Evolutionary conservation across 768 basidiomycete genomes (phyloP).

Genomic region (Mycena venus): DNA sequence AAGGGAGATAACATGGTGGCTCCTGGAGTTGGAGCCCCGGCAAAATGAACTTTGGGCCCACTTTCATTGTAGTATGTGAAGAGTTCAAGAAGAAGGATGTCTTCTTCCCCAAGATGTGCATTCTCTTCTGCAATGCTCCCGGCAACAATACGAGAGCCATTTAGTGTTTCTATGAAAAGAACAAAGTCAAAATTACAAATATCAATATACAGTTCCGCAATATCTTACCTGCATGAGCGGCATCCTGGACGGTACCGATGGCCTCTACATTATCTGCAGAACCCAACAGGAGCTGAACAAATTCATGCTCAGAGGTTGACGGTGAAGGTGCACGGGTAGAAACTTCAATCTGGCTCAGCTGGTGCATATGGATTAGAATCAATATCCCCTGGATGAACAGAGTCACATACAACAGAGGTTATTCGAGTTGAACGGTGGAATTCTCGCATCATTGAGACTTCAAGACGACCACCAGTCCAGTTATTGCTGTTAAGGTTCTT

Average conservation of each 20-base stretch:
- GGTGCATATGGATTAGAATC: neutral
- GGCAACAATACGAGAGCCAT: neutral
- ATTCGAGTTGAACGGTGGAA: conserved; percentile 32
- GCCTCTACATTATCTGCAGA: neutral
- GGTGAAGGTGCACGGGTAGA: neutral
- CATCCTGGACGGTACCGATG: conserved; percentile 33
- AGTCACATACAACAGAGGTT: conserved; percentile 24
- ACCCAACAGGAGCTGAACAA: conserved; percentile 6
- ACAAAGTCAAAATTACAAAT: too few relatives aligned
- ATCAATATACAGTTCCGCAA: neutral
- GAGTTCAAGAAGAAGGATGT: neutral
- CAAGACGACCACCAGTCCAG: conserved; percentile 40
- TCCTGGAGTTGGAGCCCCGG: neutral
- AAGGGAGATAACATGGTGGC: neutral
- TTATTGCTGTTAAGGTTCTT: conserved; percentile 45
- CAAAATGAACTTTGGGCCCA: neutral
- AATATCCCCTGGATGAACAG: neutral
- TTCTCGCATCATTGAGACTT: conserved; percentile 45
- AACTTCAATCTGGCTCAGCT: neutral
- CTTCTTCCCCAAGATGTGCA: neutral
- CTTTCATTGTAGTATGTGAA: conserved; percentile 17
- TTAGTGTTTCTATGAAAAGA: neutral
- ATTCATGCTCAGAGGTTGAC: neutral
- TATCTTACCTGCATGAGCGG: neutral
- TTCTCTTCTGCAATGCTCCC: neutral